Base-by-base conservation (phyloP, 495 filamentous ascomycete species). In the Amorphotheca resinae region DNA sequence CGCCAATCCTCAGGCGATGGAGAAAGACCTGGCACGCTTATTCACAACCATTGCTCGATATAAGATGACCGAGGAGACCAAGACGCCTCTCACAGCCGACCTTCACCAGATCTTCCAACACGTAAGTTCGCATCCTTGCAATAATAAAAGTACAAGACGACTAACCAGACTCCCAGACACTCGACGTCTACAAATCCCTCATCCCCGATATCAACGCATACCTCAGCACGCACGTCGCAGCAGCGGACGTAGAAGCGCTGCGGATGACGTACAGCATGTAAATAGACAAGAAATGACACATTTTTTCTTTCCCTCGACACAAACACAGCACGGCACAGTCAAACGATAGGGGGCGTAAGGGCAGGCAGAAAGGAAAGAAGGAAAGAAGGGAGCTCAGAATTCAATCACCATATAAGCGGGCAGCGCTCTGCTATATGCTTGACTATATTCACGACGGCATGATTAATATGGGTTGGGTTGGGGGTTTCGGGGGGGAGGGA, bases 1-100 rank as follows among this genome's bases (percentile, higher is more conserved):
- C 45, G 72, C 74, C 59, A 95, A 96, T 50, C 93, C 91, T 2
- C 76, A 84, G 58, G 85, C 87, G 2, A 93, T 96, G 78, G 89
- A 95, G 62, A 74, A 77, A 33, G 82, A 77, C 45, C 66, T 99
- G 18, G 68, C 76, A 36, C 79, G 81, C 12, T 93, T 87, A 59
- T 93, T 96, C 62, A 76, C 74, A 46, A 67, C 82, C n/a, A 89
- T 86, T 58, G 84, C 87, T 12, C 65, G 77, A 39, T 87, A 86
- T 40, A 49, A 52, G 37, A 22, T 51, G 21, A 38, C 45, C 11
- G 38, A 49, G 16, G 11, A 36, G 6, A 38, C 32, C 28, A 40
- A 46, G 28, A 47, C 41, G 16, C 44, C 50, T 2, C 47, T 58
- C 15, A 64, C 55, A 26, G 49, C 40, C 2, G 62, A 64, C 40